Evolutionary conservation across 2,329 filamentous ascomycete species (phyloP).

Genomic region (Xylariaceae sp.): DNA sequence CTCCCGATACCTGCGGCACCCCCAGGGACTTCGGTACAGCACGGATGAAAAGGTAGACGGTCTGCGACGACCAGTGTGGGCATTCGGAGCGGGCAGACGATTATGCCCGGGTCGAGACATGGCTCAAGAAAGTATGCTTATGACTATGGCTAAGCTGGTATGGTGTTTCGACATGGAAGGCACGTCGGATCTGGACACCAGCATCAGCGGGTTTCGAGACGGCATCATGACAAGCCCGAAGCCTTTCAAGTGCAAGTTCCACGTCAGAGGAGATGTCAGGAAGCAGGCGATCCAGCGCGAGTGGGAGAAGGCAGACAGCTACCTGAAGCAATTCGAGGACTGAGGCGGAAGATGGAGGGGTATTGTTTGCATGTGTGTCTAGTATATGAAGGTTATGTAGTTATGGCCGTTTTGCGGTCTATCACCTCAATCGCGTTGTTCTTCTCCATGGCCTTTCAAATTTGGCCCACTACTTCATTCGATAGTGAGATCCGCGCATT

Average conservation of each 20-base stretch:
- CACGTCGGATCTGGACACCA: conserved; percentile 20
- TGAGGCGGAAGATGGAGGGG: conserved; percentile 1
- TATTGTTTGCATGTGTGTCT: background rate
- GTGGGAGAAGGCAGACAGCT: conserved; percentile 15
- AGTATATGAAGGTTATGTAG: background rate
- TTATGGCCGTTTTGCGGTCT: conserved; percentile 2
- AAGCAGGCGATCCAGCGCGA: conserved; percentile 14
- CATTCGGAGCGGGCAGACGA: conserved; percentile 45
- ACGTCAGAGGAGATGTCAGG: conserved; percentile 17
- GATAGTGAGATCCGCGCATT: too few species aligned
- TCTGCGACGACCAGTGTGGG: conserved; percentile 31
- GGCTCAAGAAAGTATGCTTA: conserved; percentile 41
- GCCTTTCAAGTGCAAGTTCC: conserved; percentile 18
- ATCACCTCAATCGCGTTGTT: too few species aligned
- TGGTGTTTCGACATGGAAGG: conserved; percentile 44
- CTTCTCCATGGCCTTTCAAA: too few species aligned
- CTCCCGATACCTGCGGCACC: conserved; percentile 13
- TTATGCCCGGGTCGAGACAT: conserved; percentile 47
- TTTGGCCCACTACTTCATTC: too few species aligned
- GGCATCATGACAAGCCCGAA: conserved; percentile 18
- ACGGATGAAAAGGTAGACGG: conserved; percentile 5
- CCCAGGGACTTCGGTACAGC: conserved; percentile 2
- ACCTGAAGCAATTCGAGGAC: conserved; percentile 14
- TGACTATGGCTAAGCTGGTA: conserved; percentile 38
- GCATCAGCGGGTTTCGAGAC: conserved; percentile 24